Conservation (phyloP, 192 early-diverging fungal genomes). For the Entophlyctis luteolus region DNA sequence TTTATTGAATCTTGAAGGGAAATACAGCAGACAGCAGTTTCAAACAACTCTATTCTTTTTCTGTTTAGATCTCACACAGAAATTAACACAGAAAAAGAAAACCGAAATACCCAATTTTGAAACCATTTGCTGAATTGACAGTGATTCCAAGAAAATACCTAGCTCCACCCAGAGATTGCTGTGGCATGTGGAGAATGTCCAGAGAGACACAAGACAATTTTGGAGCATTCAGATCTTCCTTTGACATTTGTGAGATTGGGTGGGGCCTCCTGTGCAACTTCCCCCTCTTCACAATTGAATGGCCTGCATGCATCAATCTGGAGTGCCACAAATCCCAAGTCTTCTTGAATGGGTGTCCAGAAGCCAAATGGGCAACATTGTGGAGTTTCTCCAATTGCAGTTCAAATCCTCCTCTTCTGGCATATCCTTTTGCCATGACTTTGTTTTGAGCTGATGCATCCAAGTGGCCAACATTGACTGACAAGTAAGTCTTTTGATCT, state of each 20-base stretch:
- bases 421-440: neutral
- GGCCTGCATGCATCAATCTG: neutral
- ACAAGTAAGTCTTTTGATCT: no score
- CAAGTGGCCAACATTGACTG: neutral
- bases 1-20: no score
- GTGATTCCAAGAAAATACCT: neutral
- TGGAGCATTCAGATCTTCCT: neutral
- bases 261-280: neutral
- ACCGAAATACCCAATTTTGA: no score
- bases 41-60: no score
- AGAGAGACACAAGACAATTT: neutral
- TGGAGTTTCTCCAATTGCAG: neutral
- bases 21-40: no score
- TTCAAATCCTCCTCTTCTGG: neutral
- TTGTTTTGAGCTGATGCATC: neutral
- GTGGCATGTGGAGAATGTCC: neutral
- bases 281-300: neutral
- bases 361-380: neutral
- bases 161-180: neutral
- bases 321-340: neutral
- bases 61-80: no score
- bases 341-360: neutral
- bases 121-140: no score
- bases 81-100: no score
- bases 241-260: neutral